Evolutionary conservation across 1,284 basidiomycete genomes (phyloP), one percentile per base, ranked within the genome.

Genomic region (Phlebopus sp.): DNA sequence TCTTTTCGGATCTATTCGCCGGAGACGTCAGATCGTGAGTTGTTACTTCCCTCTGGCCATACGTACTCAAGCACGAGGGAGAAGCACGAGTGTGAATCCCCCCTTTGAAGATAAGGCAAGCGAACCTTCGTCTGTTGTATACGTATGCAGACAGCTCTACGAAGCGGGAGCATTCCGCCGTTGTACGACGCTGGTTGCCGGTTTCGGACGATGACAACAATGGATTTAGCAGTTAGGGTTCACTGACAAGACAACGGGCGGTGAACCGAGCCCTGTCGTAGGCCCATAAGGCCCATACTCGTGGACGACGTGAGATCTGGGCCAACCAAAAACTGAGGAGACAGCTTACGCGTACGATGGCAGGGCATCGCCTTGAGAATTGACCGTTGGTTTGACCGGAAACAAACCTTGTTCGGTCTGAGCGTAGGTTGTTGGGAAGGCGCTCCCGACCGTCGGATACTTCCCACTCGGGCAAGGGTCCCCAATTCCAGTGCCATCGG

Each of bases 1-100:
- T 47, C 46, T 57, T 32, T 29, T 25, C 47, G 38, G 21, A 27
- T 17, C 19, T 18, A 37, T 42, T 35, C 41, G 40, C 43, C 46
- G 30, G 47, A n/a, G n/a, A 27, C 30, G 31, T 42, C 27, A 29
- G 19, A 34, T 49, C 37, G 15, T 42, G 18, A 44, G 34, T 17
- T 27, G 35, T 36, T 23, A 29, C 25, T 21, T 17, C 30, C 13
- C 23, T 14, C 30, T 17, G 30, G 25, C 15, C 18, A 14, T 19
- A n/a, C 14, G 18, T 3, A 25, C 11, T 37, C 37, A 27, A 39
- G 37, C 17, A 8, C 32, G 25, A 6, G 23, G 8, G 14, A 23
- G 37, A 29, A 29, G 27, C 27, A 29, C 27, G 9, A 29, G 27
- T 8, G 27, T 29, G 27, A 29, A 29, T 4, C 27, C 27, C 27